A percentile compares a stretch with the other conserved stretches of the same genome.
phyloP scores from a whole-genome alignment of 306 rosid species.

The Gynostemma pentaphyllum region DNA sequence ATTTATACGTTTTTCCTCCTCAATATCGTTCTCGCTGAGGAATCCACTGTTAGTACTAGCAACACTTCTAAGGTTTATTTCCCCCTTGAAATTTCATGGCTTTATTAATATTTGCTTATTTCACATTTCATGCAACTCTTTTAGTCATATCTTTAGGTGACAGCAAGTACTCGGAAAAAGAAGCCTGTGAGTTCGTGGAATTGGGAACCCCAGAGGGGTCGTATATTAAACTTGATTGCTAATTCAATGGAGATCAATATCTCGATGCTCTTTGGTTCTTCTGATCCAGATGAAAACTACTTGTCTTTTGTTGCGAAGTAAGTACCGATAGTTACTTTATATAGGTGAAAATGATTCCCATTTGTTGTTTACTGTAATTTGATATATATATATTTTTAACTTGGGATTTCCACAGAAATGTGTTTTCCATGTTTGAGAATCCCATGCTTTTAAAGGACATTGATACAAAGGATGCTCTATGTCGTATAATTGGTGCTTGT shows the following conservation, averaged over 20 bases:
- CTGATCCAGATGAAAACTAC: constrained; percentile 61
- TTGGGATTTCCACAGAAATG: constrained; percentile 34
- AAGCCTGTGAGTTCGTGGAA: constrained; percentile 47
- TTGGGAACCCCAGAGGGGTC: constrained; percentile 79
- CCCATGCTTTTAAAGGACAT: constrained; percentile 48
- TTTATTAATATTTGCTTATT: background rate
- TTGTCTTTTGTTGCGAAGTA: constrained; percentile 70
- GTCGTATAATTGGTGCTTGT: constrained; percentile 81
- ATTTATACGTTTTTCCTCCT: constrained; percentile 69
- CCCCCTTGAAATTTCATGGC: background rate
- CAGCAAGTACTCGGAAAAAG: constrained; percentile 59
- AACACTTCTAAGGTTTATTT: constrained; percentile 38
- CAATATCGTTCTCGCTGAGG: constrained; percentile 42
- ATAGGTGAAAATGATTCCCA: background rate
- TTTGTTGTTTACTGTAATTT: background rate
- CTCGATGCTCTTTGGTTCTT: constrained; percentile 62
- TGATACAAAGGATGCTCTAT: constrained; percentile 60
- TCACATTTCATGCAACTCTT: background rate
- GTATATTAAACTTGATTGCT: constrained; percentile 74
- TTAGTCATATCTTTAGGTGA: constrained; percentile 30
- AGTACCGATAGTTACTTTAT: constrained; percentile 18
- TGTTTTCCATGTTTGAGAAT: constrained; percentile 75
- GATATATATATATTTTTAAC: constrained; percentile 11
- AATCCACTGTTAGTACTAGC: constrained; percentile 25
- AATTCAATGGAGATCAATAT: constrained; percentile 86